Evolutionary conservation across 805 yeast species (phyloP), one percentile per base, ranked within the genome.

Genomic region (Candida taoyuanica): DNA sequence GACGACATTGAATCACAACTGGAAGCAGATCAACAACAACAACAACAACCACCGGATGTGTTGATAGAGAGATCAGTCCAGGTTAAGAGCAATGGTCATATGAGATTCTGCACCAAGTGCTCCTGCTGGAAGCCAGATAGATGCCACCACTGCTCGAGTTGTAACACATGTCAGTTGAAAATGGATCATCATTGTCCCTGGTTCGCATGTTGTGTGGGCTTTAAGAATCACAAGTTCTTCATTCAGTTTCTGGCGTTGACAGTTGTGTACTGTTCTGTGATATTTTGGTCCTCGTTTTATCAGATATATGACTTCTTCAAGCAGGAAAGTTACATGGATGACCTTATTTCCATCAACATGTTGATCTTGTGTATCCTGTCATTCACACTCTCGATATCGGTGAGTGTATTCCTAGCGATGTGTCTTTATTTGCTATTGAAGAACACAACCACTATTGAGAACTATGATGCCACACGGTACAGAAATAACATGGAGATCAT

Each of bases 101-200:
- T 74, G 61, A 64, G 94, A 59, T 73, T 64, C 47, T 86, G 96
- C 52, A 62, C 67, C 37, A 83, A 81, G 48, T 87, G 96, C 56
- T 47, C 70, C 20, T 70, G 68, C 31, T 81, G 82, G 70, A 88
- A 88, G 56, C 97, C 97, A 0, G 95, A 85, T 51, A 62, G 97
- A 37, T 56, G 81, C 7, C 97, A 88, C 56, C 97, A 88, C 60
- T 88, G 96, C 56, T 81, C 83, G 27, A 64, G 72, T 2, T 86
- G 94, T 55, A 67, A 74, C 16, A 44, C 42, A 23, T 88, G 97
- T 59, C 76, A 85, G 19, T 58, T 89, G 42, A 77, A 76, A 52
- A 89, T 88, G 97, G 97, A 88, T 58, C 97, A 88, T 57, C 96
- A 88, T 62, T 81, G 82, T 45, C 97, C 97, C 0, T 91, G 98